Evolutionary conservation across 1,284 basidiomycete species (phyloP), one percentile per base, ranked within the genome.

Genomic region (Boletus mariae): DNA sequence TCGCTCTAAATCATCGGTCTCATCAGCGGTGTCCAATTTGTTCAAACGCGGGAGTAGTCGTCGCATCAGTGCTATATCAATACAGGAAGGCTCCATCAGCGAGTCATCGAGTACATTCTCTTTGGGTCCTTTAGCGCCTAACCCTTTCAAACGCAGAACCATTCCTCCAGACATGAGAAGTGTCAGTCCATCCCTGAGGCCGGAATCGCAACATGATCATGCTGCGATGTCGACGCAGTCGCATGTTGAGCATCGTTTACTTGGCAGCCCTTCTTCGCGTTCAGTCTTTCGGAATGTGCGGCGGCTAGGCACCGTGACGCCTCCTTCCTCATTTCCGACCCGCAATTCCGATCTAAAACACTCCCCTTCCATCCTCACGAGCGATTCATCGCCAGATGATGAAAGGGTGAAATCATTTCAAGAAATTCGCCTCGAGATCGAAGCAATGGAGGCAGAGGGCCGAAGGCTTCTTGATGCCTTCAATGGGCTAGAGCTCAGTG

Each of bases 401-500:
- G 80, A 83, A 5, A 73, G 73, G 45, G 68, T 81, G 50, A 77
- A 79, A 57, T 78, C 84, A 10, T 76, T 81, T 48, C 74, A 78
- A 55, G 78, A 85, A 47, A 82, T 90, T 53, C 79, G 78, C 43
- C 72, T 77, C 47, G 85, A 88, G 60, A 85, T 90, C 50, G 72
- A 78, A 55, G 69, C 74, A 5, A 78, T 88, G 43, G 87, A 89
- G 65, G 80, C 81, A 31, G 87, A 90, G 64, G 81, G 80, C 13
- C 76, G 76, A 56, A 74, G 84, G 49, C 66, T 90, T 41, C 77
- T 88, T 65, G 86, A 89, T 62, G 85, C 86, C 5, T 89, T 90
- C 65, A 85, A 83, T 60, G 87, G 85, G 13, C 72, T 90, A 40
- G 87, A 90, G 66, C 73, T 89, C 50, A 85, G 79, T 41, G 78